Evolutionary conservation across 208 protist species (phyloP), one percentile per base, ranked within the genome.

Genomic region (Wallacemonas sp.): DNA sequence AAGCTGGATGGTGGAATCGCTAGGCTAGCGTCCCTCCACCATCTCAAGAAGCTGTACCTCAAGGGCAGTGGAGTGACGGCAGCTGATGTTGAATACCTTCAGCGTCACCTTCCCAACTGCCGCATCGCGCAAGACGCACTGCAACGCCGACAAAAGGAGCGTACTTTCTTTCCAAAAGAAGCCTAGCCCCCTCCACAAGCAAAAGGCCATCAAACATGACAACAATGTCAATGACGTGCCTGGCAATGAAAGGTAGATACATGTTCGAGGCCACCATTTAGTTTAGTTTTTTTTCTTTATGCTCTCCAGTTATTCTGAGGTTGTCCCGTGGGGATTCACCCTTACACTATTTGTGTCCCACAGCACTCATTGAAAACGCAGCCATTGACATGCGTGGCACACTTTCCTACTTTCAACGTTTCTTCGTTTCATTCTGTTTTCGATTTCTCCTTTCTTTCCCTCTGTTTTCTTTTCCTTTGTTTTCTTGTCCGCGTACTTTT

Each of bases 11-110:
- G 24, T 14, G 43, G 55, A 19, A 66, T 72, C 14, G 17, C 14
- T 2, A 16, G 48, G 16, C 56, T 78, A 3, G 55, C 47, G 0
- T 36, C 21, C 4, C 73, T 62, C 58, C 56, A 48, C 9, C 19
- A 41, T 16, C 47, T 82, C 26, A 54, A 68, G 29, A 78, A 72
- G 52, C 48, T 78, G 16, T 74, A 82, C 39, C 54, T 75, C 48
- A 71, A 70, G 57, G 72, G 65, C 29, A 82, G 71, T 1, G 19
- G 66, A 16, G 66, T 68, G 2, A 33, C 68, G 0, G 38, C 21
- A 9, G 49, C 76, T 58, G 71, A 82, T 21, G 58, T 78, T 0
- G 17, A 61, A 44, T 58, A 61, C 19, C 32, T 78, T 30, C 61
- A 69, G 26, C 30, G 24, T 8, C 46, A 41, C 57, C 67, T 78